Evolutionary conservation across 176 grass and related monocot genomes (phyloP), one percentile per base, ranked within the genome.

Genomic region (Avena eriantha): DNA sequence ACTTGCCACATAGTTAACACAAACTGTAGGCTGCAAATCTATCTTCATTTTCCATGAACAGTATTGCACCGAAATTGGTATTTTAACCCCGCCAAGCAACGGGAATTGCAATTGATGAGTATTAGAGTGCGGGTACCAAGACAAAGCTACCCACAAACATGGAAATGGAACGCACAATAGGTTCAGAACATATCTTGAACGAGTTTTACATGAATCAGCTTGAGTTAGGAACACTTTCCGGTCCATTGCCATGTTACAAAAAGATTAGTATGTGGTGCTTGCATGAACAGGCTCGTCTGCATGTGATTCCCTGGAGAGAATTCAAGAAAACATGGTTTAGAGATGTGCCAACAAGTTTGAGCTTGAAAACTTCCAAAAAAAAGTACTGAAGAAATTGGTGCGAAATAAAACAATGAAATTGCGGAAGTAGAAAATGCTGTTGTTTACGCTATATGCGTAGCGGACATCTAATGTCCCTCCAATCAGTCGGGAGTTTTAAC

Each of bases 241-340:
- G 57, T 75, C 41, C 58, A 33, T 26, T 55, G 19, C 22, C 39
- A 34, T 22, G 35, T 88, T 83, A 69, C 80, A 88, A 87, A 33
- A 74, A 5, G 22, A 59, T n/a, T 56, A 41, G 10, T 21, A 47
- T 24, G 11, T 17, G 13, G 67, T 83, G 49, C 57, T 69, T 21
- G 65, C 29, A 67, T 56, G 26, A 66, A 79, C 8, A 29, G 18
- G 10, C 8, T 35, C 19, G 12, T 33, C 12, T 12, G 35, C 71
- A 57, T 50, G 24, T 69, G 36, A 36, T 69, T 82, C 65, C 77
- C 64, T 88, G 81, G 7, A 89, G 47, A 51, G 29, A 67, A 72
- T 72, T 83, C 51, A 79, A 72, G 16, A 63, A 72, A 47, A 60
- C 29, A 51, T 84, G 71, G 54, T 83, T 79, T 61, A 88, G 65